These are phyloP conservation scores for Eutrema japonicum DNA, from an alignment of 345 rosid species.

Conservation along the genomic window DNA sequence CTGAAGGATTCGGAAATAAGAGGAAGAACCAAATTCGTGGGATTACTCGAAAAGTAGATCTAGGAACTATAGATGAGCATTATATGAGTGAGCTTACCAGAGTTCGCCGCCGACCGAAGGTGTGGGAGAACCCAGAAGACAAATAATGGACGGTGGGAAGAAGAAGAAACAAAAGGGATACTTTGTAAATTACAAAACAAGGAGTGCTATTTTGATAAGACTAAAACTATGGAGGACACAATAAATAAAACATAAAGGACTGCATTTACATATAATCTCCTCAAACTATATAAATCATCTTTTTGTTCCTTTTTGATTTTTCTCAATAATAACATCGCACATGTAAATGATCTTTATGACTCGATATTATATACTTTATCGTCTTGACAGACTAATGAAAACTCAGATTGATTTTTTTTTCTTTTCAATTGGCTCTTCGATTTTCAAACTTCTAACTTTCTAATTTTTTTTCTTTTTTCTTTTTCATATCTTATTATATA, in stretches of 20 bases:
- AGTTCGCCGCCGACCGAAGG: conserved; percentile 14
- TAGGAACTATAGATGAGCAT: not conserved
- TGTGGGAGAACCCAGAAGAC: conserved; percentile 16
- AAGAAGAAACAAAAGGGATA: conserved; percentile 5
- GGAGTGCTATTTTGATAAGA: conserved; percentile 1
- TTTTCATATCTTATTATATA: too few relatives aligned
- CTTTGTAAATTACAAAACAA: conserved; percentile 16
- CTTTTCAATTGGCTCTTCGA: too few relatives aligned
- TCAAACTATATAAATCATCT: not conserved
- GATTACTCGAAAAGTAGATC: not conserved
- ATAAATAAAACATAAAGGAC: conserved; percentile 15
- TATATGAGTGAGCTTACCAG: conserved; percentile 31
- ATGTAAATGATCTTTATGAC: not conserved
- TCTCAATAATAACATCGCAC: not conserved
- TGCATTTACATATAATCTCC: not conserved
- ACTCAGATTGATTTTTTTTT: too few relatives aligned
- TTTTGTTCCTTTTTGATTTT: not conserved
- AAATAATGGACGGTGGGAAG: not conserved
- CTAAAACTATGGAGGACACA: conserved; percentile 2
- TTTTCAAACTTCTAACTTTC: too few relatives aligned
- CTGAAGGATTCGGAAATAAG: not conserved
- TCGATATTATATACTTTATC: not conserved
- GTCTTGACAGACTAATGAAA: not conserved
- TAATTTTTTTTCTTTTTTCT: too few relatives aligned
- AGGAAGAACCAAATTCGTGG: not conserved